phyloP scores from a whole-genome alignment of 441 rosid species.

The Caryocar brasiliense region DNA sequence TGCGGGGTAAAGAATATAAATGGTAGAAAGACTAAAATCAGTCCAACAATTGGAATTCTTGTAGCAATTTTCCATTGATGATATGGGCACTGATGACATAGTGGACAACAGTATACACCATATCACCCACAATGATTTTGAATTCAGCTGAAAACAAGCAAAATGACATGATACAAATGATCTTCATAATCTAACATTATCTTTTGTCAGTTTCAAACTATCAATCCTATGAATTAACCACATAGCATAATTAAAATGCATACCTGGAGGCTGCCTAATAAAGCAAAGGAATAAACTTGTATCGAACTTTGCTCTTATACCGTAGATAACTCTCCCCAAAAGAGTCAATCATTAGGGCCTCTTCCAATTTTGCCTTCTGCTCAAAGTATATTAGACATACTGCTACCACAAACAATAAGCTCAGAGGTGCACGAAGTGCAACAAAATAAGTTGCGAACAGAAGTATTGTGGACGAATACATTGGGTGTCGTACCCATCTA shows the following conservation, averaged over 20 bases:
- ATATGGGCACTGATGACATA: too few species aligned
- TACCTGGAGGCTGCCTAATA: slow-evolving; percentile 39
- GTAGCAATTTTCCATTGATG: too few species aligned
- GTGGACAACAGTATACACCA: too few species aligned
- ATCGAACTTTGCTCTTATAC: slow-evolving; percentile 61
- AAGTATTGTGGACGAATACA: slow-evolving; percentile 71
- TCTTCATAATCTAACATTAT: not conserved
- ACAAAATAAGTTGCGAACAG: slow-evolving; percentile 51
- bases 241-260: slow-evolving; percentile 18
- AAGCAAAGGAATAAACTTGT: slow-evolving; percentile 72
- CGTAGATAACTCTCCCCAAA: slow-evolving; percentile 57
- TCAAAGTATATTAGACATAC: slow-evolving; percentile 59
- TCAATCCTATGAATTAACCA: slow-evolving; percentile 13
- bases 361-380: slow-evolving; percentile 67
- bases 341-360: slow-evolving; percentile 60
- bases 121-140: too few species aligned
- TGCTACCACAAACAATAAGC: slow-evolving; percentile 48
- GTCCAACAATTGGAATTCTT: too few species aligned
- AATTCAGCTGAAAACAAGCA: not conserved
- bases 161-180: not conserved
- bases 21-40: too few species aligned
- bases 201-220: slow-evolving; percentile 5
- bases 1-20: too few species aligned
- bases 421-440: slow-evolving; percentile 71
- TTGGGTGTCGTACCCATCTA: slow-evolving; percentile 79